Evolutionary conservation across 257 asterid species (phyloP), one percentile per base, ranked within the genome.

Genomic region (Capsicum rhomboideum): DNA sequence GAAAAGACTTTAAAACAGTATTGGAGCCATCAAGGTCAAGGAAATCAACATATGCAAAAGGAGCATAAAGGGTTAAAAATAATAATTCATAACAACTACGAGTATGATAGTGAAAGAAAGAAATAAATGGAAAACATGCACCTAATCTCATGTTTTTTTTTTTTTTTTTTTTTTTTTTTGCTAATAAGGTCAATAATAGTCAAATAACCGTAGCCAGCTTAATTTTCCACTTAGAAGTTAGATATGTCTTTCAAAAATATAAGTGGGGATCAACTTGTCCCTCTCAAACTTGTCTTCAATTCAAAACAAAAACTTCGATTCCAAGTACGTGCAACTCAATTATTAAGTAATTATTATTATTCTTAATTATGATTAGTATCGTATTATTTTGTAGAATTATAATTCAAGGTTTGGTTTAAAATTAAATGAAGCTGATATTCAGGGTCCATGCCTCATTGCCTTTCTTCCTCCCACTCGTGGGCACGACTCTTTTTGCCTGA

Each of bases 191-290:
- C 81, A 26, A 49, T 11, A 11, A 23, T 49, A 75, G 34, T 75
- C 80, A 26, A 71, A 37, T 20, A 26, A 40, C 71, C 17, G 40
- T 40, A 26, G 31, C 54, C 54, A 71, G 34, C 79, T 71, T 71
- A 71, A n/a, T 6, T 74, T 74, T 74, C 80, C 80, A 74, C 59
- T n/a, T n/a, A n/a, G n/a, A n/a, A n/a, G n/a, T 75, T 75, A 75
- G 61, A 75, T 21, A 46, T 46, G 59, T 69, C 77, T 31, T 61
- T 42, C n/a, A n/a, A n/a, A 64, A 56, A 68, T 28, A 20, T 8
- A 40, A 88, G 95, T 91, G 93, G 93, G 91, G 68, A 84, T 86
- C 91, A 89, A 89, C 91, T 90, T 89, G 94, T 89, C 90, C 86
- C 84, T 66, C 89, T 64, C 86, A 84, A 82, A 55, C 87, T 56